These are phyloP conservation scores for Ophiosphaerella narmari DNA, from an alignment of 2,329 filamentous ascomycete genomes.

Conservation along the genomic window DNA sequence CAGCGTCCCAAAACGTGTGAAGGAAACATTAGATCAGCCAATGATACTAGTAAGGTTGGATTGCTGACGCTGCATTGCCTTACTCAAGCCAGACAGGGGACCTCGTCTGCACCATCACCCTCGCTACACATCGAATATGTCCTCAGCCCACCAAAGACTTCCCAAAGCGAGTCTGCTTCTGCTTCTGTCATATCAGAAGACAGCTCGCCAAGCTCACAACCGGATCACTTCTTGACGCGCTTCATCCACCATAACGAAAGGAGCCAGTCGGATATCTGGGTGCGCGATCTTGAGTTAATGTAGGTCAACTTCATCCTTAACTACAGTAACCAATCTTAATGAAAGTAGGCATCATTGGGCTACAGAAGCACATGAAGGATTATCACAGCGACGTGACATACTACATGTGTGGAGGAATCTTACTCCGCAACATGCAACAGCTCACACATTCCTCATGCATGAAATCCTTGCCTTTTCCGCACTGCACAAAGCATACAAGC, in stretches of 20 bases:
- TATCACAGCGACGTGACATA: constrained; percentile 33
- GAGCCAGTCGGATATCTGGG: constrained; percentile 33
- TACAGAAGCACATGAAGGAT: constrained; percentile 25
- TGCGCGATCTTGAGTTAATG: constrained; percentile 43
- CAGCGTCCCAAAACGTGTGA: constrained; percentile 15
- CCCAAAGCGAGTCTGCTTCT: constrained; percentile 9
- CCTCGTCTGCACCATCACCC: constrained; percentile 17
- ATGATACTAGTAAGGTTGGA: constrained; percentile 20
- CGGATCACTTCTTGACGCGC: constrained; percentile 38
- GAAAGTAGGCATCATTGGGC: not conserved
- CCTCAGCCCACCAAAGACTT: constrained; percentile 19
- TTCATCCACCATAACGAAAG: constrained; percentile 31
- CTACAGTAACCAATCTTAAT: not conserved
- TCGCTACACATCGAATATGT: constrained; percentile 29
- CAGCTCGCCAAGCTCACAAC: constrained; percentile 31
- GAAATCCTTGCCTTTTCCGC: constrained; percentile 49
- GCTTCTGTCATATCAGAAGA: constrained; percentile 19
- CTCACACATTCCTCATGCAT: constrained; percentile 47
- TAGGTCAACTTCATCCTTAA: constrained; percentile 13
- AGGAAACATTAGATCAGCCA: constrained; percentile 14
- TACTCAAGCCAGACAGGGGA: constrained; percentile 12
- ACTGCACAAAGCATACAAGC: constrained; percentile 42
- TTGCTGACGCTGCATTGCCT: not conserved
- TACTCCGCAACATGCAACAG: constrained; percentile 42
- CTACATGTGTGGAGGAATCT: constrained; percentile 39